Conservation (phyloP, 1,139 yeast species). For the Yamadazyma dendronema region DNA sequence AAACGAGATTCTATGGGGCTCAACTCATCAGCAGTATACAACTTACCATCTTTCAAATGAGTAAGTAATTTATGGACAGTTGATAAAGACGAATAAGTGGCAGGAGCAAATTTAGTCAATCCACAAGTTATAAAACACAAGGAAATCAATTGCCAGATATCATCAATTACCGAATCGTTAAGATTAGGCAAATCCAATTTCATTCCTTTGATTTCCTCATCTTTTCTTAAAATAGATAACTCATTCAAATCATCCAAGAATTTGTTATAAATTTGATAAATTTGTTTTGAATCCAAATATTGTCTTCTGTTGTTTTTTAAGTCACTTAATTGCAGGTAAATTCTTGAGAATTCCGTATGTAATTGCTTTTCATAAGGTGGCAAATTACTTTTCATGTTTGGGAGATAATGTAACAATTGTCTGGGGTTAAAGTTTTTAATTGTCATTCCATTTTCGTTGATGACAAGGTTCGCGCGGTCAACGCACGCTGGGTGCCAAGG, state of each 20-base stretch:
- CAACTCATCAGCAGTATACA: constrained; percentile 81
- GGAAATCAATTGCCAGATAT: constrained; percentile 81
- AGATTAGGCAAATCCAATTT: constrained; percentile 36
- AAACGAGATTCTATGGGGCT: constrained; percentile 71
- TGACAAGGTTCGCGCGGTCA: too few relatives aligned
- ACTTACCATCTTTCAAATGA: constrained; percentile 77
- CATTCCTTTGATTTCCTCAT: constrained; percentile 47
- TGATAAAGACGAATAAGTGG: constrained; percentile 83
- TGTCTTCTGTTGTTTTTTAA: constrained; percentile 64
- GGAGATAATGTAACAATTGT: not conserved
- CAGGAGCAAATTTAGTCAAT: constrained; percentile 83
- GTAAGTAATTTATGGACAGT: constrained; percentile 80
- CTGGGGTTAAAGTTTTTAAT: constrained; percentile 1
- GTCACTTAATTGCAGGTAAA: constrained; percentile 49
- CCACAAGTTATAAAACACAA: constrained; percentile 91
- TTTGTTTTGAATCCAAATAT: constrained; percentile 64
- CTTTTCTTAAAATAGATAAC: constrained; percentile 47
- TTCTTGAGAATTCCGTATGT: constrained; percentile 44
- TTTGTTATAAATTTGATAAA: constrained; percentile 51
- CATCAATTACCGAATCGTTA: constrained; percentile 79
- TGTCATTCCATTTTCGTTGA: constrained; percentile 6
- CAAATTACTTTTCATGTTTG: constrained; percentile 15
- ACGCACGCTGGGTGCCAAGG: too few relatives aligned
- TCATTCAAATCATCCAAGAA: constrained; percentile 53
- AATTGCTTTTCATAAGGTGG: constrained; percentile 55